Percentiles rank a stretch among this genome's conserved stretches.
phyloP scores from a whole-genome alignment of 345 rosid species.

The Eucalyptus leucophloia region DNA sequence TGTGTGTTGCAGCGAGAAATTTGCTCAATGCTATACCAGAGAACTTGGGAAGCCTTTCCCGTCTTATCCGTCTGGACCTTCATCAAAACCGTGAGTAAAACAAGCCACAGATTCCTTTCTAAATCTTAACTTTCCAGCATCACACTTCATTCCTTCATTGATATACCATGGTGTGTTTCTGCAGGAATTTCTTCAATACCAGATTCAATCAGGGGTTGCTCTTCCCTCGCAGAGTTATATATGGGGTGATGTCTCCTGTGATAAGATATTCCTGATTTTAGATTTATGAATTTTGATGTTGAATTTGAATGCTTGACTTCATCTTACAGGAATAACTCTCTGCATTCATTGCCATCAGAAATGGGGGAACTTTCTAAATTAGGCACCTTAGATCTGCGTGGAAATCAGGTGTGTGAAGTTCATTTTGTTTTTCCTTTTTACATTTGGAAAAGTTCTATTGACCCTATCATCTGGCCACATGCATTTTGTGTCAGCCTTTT shows the following conservation, averaged over 20 bases:
- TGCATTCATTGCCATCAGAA: constrained; percentile 62
- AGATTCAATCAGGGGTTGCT: constrained; percentile 65
- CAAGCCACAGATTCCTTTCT: not conserved
- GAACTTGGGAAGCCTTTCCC: constrained; percentile 60
- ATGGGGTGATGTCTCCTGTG: constrained; percentile 55
- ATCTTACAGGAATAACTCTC: constrained; percentile 51
- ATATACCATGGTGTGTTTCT: not conserved
- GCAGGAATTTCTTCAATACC: constrained; percentile 66
- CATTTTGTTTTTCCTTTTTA: not conserved
- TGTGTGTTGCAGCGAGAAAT: constrained; percentile 54
- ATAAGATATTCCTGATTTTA: not conserved
- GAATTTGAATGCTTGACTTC: constrained; percentile 2
- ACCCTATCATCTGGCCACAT: not conserved
- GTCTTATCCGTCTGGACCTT: constrained; percentile 82
- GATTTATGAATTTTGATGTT: constrained; percentile 3
- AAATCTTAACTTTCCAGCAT: not conserved
- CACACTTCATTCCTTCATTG: not conserved
- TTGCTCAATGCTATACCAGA: constrained; percentile 58
- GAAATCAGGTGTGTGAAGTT: constrained; percentile 51
- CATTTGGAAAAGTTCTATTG: not conserved
- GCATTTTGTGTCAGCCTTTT: not conserved
- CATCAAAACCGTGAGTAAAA: constrained; percentile 79
- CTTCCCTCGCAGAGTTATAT: constrained; percentile 68
- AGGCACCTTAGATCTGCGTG: constrained; percentile 81
- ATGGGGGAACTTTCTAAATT: constrained; percentile 52